Evolutionary conservation across 2,329 filamentous ascomycete genomes (phyloP), one percentile per base, ranked within the genome.

Genomic region (Arthroderma sp.): DNA sequence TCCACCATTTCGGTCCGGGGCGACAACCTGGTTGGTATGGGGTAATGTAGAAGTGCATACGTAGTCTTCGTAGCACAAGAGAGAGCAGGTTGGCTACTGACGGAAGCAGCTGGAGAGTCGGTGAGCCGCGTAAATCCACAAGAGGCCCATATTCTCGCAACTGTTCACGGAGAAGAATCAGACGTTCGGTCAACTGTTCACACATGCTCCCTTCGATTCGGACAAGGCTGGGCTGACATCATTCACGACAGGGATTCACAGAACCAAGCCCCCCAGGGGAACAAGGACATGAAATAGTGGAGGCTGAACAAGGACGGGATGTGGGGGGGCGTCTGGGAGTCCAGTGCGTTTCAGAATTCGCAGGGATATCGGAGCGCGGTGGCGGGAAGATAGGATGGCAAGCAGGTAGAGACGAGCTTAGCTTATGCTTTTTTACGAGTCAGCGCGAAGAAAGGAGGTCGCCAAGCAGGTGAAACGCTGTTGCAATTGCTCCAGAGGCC

Each of bases 251-350:
- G 28, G 47, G 47, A n/a, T 15, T 33, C 25, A 13, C 47, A n/a
- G 28, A 33, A 13, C 47, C 47, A 51, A 51, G 47, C 33, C 17
- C 4, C 31, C 51, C 35, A 25, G 31, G 33, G 33, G 39, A 43
- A 53, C 28, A 37, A 39, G 51, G 2, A 1, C 31, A n/a, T 37
- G 51, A 47, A 47, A 21, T 19, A 54, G 51, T 39, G 51, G 51
- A 54, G 51, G 51, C 51, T 54, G 51, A 54, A 54, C 33, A 37
- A 23, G 37, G 23, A 23, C 51, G 51, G 51, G 51, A 54, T 54
- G 51, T 54, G 51, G 51, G 37, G 51, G 17, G 31, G 33, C 33
- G 19, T 54, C 51, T 28, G 25, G 51, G 51, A 54, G 51, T 21
- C 31, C 37, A 19, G 51, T 19, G 51, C 51, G 51, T 54, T 54